Evolutionary conservation across 495 filamentous ascomycete genomes (phyloP).

Genomic region (Xylaria flabelliformis): DNA sequence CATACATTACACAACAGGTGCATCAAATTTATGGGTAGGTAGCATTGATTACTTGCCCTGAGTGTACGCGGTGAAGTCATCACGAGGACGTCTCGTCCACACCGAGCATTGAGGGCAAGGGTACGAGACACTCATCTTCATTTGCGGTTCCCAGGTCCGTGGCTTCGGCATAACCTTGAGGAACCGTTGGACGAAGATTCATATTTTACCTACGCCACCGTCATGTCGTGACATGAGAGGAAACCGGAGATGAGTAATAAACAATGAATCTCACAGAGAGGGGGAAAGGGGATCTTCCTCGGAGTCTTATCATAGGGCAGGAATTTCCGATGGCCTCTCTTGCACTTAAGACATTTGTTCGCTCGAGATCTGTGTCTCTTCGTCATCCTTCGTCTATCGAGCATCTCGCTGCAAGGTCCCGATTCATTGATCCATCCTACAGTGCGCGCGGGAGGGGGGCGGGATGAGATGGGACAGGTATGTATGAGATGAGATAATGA

Average conservation of each 20-base stretch:
- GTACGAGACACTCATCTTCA: constrained; percentile 5
- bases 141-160: constrained; percentile 36
- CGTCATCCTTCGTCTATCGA: constrained; percentile 22
- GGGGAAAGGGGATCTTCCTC: background rate
- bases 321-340: background rate
- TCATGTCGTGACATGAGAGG: constrained; percentile 20
- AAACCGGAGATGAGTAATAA: constrained; percentile 20
- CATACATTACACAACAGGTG: constrained; percentile 1
- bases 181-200: constrained; percentile 37
- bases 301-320: background rate
- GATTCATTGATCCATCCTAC: constrained; percentile 19
- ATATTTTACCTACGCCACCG: constrained; percentile 16
- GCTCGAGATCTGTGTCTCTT: constrained; percentile 17
- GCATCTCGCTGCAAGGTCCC: constrained; percentile 24
- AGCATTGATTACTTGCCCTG: background rate
- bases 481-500: background rate
- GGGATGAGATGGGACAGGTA: background rate
- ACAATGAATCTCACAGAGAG: background rate
- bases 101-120: background rate
- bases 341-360: background rate
- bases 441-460: constrained; percentile 7
- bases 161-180: constrained; percentile 38
- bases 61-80: constrained; percentile 13
- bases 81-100: constrained; percentile 13
- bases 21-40: background rate